Base-by-base conservation (phyloP, 257 asterid species). In the Solanum chiquidenum region DNA sequence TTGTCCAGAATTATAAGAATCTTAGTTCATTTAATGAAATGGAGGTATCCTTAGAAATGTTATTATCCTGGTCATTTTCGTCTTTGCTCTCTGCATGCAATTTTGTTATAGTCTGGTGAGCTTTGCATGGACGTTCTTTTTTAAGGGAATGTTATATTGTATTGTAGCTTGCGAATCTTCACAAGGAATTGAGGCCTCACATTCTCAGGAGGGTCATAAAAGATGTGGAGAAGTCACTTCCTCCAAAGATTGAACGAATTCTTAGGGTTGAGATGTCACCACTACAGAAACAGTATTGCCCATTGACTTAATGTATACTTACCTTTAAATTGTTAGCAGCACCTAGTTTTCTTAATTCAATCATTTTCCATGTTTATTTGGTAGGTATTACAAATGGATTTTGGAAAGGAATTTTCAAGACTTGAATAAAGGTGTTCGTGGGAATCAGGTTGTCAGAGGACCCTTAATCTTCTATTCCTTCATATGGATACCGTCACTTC, bases 181-280 rank as follows among this genome's bases (percentile, higher is more conserved):
- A 97, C 91, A 93, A 90, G 98, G 99, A 97, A 91, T 90, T 97
- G 93, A 94, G 99, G 93, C 99, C 99, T 87, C 99, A 97, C 91
- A 95, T 97, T 91, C 98, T 97, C 58, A 91, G 99, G 92, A 94
- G 99, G 91, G 98, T 97, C 88, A 97, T 97, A 87, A 97, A 97
- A 93, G 99, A 97, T 87, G 99, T 97, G 80, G 99, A 97, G 94
- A 97, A 96, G 95, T 97, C 99, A 84, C 92, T 97, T 94, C 99
- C 99, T 44, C 99, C 99, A 58, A 97, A 97, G 91, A 94, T 96
- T 89, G 99, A 97, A 87, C 98, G 99, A 84, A 95, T 97, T 89
- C 98, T 97, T 85, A 92, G 99, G 95, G 99, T 97, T 90, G 99
- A 97, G 92, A 97, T 97, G 99, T 97, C 99, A 42, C 99, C 99